Conservation (phyloP, 1,139 yeast species). For the Keqinozyma sinolaborantium region DNA sequence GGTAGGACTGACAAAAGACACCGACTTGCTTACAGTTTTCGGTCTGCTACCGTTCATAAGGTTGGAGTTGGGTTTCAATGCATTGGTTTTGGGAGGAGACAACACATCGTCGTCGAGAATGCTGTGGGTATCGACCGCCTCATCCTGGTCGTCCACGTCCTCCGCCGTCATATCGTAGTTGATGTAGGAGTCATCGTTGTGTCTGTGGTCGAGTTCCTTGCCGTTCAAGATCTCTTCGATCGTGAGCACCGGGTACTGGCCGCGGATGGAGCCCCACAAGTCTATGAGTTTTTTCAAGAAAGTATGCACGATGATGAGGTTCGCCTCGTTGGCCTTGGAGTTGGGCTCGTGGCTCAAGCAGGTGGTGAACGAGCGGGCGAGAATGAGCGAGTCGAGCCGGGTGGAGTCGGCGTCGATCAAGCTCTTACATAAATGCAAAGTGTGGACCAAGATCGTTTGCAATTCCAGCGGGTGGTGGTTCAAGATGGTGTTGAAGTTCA, state of each 20-base stretch:
- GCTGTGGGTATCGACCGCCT: not conserved
- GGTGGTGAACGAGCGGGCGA: constrained; percentile 48
- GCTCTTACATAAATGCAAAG: constrained; percentile 10
- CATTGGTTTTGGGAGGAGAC: not conserved
- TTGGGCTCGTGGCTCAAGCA: constrained; percentile 51
- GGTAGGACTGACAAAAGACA: constrained; percentile 2
- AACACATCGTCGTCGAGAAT: not conserved
- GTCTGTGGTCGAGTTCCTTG: constrained; percentile 9
- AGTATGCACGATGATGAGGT: constrained; percentile 46
- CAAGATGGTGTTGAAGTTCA: constrained; percentile 19
- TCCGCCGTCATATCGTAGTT: constrained; percentile 27
- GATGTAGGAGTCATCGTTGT: constrained; percentile 24
- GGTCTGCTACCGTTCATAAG: constrained; percentile 3
- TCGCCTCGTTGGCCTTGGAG: constrained; percentile 41
- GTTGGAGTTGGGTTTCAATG: constrained; percentile 2
- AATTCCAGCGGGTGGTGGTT: constrained; percentile 6
- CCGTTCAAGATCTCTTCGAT: constrained; percentile 22
- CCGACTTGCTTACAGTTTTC: constrained; percentile 1
- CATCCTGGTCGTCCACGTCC: constrained; percentile 16
- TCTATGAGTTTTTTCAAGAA: constrained; percentile 48
- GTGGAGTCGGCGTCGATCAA: constrained; percentile 24
- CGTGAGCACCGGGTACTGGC: constrained; percentile 11
- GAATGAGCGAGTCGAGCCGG: constrained; percentile 40
- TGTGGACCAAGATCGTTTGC: constrained; percentile 7
- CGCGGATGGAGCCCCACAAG: constrained; percentile 31